Base-by-base conservation (phyloP, 306 rosid species). In the Castanopsis chinensis region DNA sequence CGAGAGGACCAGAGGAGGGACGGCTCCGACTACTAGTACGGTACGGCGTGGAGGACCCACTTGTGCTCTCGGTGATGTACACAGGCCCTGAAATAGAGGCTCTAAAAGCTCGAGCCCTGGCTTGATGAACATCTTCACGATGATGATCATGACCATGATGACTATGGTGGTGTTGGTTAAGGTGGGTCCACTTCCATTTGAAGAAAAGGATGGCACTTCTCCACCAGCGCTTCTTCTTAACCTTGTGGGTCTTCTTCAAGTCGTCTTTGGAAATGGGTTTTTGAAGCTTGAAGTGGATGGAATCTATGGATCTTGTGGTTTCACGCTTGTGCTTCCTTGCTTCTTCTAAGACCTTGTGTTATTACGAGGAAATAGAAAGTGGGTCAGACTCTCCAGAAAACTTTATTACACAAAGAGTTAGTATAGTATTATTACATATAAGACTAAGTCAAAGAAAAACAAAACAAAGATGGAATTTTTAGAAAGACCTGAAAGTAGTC, bases 141-240 rank as follows among this genome's bases (percentile, higher is more conserved):
- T 53, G 52, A 13, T 27, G 71, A 25, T 49, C 18, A 17, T 9
- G 56, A 56, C 25, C 55, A 51, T 35, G 69, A 0, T 23, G 65
- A 51, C 55, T 54, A 17, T 45, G 4, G 49, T 7, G 32, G 64
- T 25, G 68, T 19, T 20, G 61, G 57, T 27, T 52, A 69, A 58
- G 74, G 33, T 45, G 86, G 54, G 75, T 55, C 92, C 95, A 76
- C 45, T 82, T 82, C 90, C 95, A 79, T 84, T 92, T 92, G 92
- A 95, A 95, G 88, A 91, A 91, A 20, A 89, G 78, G 18, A 92
- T 52, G 21, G 98, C 92, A 30, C 20, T 85, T 74, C 75, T 95
- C 99, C 99, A 95, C 99, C 98, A 95, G 0, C 90, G 87, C 83
- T 87, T 89, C 86, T 85, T 93, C 86, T 82, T 92, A 23, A 82